These are phyloP conservation scores for Cucurbita argyrosperma DNA, from an alignment of 306 rosid species.

Conservation along the genomic window DNA sequence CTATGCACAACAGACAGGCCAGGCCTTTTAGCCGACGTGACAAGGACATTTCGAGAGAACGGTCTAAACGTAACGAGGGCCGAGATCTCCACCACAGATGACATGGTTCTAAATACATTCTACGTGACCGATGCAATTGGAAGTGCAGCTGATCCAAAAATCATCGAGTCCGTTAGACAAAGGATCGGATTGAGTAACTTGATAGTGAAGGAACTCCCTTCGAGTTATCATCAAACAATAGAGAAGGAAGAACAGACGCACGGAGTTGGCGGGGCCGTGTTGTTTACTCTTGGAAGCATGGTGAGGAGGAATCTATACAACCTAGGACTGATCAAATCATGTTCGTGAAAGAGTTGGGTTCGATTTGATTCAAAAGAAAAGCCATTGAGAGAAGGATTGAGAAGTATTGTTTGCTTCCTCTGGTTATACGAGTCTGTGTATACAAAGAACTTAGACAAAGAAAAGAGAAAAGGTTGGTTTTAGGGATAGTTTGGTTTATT, in stretches of 20 bases:
- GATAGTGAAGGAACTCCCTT: constrained; percentile 57
- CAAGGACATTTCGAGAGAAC: constrained; percentile 81
- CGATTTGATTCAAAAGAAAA: not conserved
- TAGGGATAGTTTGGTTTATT: constrained; percentile 12
- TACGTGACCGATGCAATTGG: constrained; percentile 75
- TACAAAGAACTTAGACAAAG: constrained; percentile 12
- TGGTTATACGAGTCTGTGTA: constrained; percentile 21
- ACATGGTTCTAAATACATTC: constrained; percentile 44
- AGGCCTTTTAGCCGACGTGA: constrained; percentile 72
- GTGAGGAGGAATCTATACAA: constrained; percentile 73
- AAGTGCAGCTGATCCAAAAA: constrained; percentile 38
- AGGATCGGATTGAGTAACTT: constrained; percentile 48
- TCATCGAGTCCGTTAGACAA: constrained; percentile 60
- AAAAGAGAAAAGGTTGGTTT: constrained; percentile 22
- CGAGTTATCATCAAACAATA: constrained; percentile 16
- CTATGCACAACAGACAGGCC: constrained; percentile 42
- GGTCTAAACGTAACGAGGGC: constrained; percentile 81
- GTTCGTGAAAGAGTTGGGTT: constrained; percentile 27
- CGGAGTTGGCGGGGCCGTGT: constrained; percentile 81
- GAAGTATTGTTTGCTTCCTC: constrained; percentile 3
- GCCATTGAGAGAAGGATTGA: not conserved
- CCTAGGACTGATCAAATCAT: constrained; percentile 68
- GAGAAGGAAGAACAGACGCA: constrained; percentile 46
- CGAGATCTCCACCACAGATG: constrained; percentile 46
- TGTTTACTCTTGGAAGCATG: constrained; percentile 71